Conservation (phyloP, 805 yeast species). For the Spencermartinsiella europaea region DNA sequence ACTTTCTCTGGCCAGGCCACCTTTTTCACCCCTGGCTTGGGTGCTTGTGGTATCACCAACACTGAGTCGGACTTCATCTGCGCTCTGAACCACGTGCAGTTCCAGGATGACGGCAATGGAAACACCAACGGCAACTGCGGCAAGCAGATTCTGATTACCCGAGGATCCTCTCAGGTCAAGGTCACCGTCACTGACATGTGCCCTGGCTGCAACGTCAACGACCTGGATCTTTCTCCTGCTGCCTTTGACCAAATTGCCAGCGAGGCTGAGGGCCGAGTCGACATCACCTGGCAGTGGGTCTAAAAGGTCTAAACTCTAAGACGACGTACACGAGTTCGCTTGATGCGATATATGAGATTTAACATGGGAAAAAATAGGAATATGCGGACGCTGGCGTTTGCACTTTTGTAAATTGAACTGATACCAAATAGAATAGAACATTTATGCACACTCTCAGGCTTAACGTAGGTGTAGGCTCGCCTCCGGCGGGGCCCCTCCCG, state of each 20-base stretch:
- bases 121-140: conserved; percentile 16
- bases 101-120: conserved; percentile 16
- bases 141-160: conserved; percentile 19
- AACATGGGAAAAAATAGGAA: too few species aligned
- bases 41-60: conserved; percentile 52
- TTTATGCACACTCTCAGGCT: too few species aligned
- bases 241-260: conserved; percentile 52
- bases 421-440: too few species aligned
- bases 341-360: too few species aligned
- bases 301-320: too few species aligned
- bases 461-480: too few species aligned
- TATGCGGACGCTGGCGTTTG: too few species aligned
- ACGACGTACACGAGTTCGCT: too few species aligned
- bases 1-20: conserved; percentile 26
- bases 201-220: conserved; percentile 46
- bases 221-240: conserved; percentile 56
- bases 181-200: conserved; percentile 57
- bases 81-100: conserved; percentile 38
- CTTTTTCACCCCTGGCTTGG: conserved; percentile 31
- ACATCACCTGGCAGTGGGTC: conserved; percentile 43
- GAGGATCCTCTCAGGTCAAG: conserved; percentile 46
- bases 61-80: conserved; percentile 46
- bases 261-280: conserved; percentile 47
- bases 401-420: too few species aligned
- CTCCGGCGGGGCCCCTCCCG: too few species aligned